Conservation (phyloP, 2,329 filamentous ascomycete species). For the Neofusicoccum laricinum region DNA sequence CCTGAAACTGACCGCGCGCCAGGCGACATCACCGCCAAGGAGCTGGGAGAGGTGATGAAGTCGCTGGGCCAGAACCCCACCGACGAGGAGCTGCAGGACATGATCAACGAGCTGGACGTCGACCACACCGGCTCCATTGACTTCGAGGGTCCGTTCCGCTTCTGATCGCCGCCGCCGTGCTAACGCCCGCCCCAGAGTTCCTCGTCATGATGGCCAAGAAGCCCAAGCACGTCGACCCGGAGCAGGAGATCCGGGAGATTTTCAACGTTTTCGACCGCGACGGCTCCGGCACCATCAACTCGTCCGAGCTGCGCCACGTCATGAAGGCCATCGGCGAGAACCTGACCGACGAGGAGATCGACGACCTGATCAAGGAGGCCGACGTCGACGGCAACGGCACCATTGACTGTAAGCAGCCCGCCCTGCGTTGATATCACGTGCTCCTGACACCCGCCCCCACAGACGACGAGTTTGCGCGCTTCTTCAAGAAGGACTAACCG, state of each 20-base stretch:
- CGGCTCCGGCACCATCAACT: slow-evolving; percentile 62
- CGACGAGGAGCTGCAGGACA: slow-evolving; percentile 61
- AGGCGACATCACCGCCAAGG: slow-evolving; percentile 63
- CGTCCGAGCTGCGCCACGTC: slow-evolving; percentile 60
- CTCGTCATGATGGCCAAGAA: slow-evolving; percentile 64
- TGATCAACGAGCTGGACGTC: slow-evolving; percentile 64
- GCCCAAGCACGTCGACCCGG: slow-evolving; percentile 59
- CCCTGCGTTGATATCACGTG: background rate
- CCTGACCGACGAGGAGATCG: slow-evolving; percentile 60
- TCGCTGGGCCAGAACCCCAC: slow-evolving; percentile 62
- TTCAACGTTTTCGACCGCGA: slow-evolving; percentile 67
- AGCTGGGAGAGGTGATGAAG: slow-evolving; percentile 62
- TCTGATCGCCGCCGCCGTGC: background rate
- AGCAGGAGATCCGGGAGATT: slow-evolving; percentile 62
- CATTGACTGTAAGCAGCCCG: slow-evolving; percentile 57
- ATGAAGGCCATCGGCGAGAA: slow-evolving; percentile 65
- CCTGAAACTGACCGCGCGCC: slow-evolving; percentile 14
- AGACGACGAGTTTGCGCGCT: slow-evolving; percentile 56
- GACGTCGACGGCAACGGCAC: slow-evolving; percentile 63
- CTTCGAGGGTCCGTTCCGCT: slow-evolving; percentile 51
- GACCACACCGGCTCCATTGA: slow-evolving; percentile 65
- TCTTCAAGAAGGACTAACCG: slow-evolving; percentile 54
- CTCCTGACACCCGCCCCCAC: slow-evolving; percentile 14
- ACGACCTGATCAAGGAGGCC: slow-evolving; percentile 64
- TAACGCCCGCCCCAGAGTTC: slow-evolving; percentile 50